phyloP scores from a whole-genome alignment of 2,329 filamentous ascomycete species.

The Sporothrix brasiliensis region DNA sequence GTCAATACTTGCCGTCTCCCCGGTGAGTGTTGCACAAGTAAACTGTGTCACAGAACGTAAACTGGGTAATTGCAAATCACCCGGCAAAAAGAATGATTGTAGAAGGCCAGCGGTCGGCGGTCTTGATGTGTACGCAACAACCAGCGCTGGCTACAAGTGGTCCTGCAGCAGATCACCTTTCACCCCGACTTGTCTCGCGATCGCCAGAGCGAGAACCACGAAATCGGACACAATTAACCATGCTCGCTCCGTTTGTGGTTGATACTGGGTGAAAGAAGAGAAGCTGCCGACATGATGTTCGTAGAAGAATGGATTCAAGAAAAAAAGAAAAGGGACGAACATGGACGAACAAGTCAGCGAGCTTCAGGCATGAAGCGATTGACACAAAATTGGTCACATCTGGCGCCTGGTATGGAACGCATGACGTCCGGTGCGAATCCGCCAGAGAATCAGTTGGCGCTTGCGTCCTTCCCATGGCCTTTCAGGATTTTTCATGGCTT shows the following conservation, averaged over 20 bases:
- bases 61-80: neutral
- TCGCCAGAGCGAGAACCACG: conserved; percentile 11
- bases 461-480: too few relatives aligned
- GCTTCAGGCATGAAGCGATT: neutral
- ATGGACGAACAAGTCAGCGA: neutral
- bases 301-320: neutral
- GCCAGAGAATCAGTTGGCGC: conserved; percentile 12
- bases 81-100: neutral
- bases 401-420: neutral
- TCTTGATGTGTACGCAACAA: conserved; percentile 1
- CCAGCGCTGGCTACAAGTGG: too few relatives aligned
- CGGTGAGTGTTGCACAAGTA: neutral
- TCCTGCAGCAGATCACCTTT: neutral
- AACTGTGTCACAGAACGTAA: too few relatives aligned
- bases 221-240: too few relatives aligned
- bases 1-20: neutral
- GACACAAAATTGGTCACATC: neutral
- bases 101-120: neutral
- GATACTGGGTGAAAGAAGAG: conserved; percentile 2
- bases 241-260: neutral
- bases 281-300: neutral
- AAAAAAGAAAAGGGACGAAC: neutral
- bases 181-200: conserved; percentile 2
- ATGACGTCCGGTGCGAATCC: conserved; percentile 6
- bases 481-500: neutral